phyloP scores from a whole-genome alignment of 2,329 filamentous ascomycete genomes.

The Botrytis aclada region DNA sequence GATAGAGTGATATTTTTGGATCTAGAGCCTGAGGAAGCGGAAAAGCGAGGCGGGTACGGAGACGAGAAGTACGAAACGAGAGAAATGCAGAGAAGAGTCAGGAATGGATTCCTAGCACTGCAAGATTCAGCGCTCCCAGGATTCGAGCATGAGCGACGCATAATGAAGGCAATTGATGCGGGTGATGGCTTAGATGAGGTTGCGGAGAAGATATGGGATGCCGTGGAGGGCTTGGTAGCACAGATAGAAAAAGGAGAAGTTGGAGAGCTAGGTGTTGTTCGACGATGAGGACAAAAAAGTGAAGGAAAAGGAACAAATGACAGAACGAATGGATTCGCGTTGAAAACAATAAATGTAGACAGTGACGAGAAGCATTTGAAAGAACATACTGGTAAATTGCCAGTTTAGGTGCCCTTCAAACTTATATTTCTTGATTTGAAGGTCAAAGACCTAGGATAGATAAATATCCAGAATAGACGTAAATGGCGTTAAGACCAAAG shows the following conservation, averaged over 20 bases:
- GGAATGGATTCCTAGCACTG: constrained; percentile 66
- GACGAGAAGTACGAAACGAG: constrained; percentile 83
- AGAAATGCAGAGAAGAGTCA: constrained; percentile 76
- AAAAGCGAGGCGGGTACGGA: constrained; percentile 79
- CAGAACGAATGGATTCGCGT: neutral
- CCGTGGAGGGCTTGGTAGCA: constrained; percentile 42
- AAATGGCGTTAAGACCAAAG: constrained; percentile 39
- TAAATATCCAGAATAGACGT: constrained; percentile 17
- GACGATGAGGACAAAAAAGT: neutral
- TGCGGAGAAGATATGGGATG: constrained; percentile 46
- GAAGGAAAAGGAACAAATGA: neutral
- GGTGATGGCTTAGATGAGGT: constrained; percentile 55
- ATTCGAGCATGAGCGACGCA: constrained; percentile 47
- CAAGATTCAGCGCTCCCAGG: constrained; percentile 35
- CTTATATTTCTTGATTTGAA: neutral
- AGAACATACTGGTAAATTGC: neutral
- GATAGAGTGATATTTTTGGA: constrained; percentile 88
- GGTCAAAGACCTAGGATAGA: neutral
- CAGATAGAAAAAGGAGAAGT: constrained; percentile 44
- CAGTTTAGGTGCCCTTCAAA: neutral
- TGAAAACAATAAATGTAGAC: neutral
- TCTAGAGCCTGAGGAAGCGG: constrained; percentile 69
- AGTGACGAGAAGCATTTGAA: neutral
- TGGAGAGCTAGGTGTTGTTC: constrained; percentile 12
- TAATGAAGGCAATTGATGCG: constrained; percentile 54